phyloP scores from a whole-genome alignment of 2,329 filamentous ascomycete species.

The Cladobotryum mycophilum region DNA sequence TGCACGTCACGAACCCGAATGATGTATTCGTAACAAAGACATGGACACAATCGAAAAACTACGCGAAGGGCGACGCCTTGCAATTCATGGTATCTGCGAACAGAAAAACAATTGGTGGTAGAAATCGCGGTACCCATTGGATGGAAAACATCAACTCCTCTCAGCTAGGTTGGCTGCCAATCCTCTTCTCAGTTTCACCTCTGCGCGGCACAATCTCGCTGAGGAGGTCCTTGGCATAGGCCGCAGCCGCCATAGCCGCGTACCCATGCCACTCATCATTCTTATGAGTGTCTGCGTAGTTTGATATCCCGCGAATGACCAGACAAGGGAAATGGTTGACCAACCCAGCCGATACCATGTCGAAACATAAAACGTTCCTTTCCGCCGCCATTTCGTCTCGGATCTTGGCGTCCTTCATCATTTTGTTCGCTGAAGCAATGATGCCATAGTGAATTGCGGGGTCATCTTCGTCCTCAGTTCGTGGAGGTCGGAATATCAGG shows the following conservation, averaged over 20 bases:
- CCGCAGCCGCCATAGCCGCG: constrained; percentile 23
- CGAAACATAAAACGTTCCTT: constrained; percentile 15
- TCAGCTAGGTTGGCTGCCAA: not conserved
- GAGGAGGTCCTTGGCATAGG: constrained; percentile 21
- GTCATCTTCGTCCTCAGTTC: constrained; percentile 1
- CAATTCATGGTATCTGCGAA: too few species aligned
- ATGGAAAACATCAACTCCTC: too few species aligned
- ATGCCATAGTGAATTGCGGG: constrained; percentile 16
- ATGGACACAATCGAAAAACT: too few species aligned
- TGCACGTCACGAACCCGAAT: too few species aligned
- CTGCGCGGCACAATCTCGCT: constrained; percentile 6
- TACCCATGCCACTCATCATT: too few species aligned
- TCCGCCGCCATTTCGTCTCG: constrained; percentile 18
- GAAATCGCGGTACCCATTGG: too few species aligned
- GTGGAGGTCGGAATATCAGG: not conserved
- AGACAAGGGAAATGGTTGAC: too few species aligned
- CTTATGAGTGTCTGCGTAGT: too few species aligned
- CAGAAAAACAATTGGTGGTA: too few species aligned
- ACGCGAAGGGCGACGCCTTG: too few species aligned
- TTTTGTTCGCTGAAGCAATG: constrained; percentile 7
- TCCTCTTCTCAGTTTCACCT: constrained; percentile 9
- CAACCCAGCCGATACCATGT: constrained; percentile 15
- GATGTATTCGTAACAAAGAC: too few species aligned
- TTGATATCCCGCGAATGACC: too few species aligned
- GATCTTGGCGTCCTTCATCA: constrained; percentile 16